Base-by-base conservation (phyloP, 2,329 filamentous ascomycete genomes). In the Aspergillus latus region DNA sequence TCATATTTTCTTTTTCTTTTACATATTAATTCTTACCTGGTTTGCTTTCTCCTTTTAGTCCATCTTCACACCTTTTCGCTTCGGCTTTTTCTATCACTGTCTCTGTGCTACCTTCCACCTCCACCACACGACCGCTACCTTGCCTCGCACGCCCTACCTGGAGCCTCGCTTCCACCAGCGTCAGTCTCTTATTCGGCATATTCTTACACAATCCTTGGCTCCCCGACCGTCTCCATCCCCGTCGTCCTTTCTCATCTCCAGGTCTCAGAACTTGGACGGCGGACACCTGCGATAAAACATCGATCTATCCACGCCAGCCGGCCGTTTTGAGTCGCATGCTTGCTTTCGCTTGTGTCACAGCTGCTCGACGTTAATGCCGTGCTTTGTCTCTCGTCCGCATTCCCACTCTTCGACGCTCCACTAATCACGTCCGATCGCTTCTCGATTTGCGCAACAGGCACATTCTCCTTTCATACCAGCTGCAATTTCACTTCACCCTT, bases 381-480 rank as follows among this genome's bases (percentile, higher is more conserved):
- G 65, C 66, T 67, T 70, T 65, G 71, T 72, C 65, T 69, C 64
- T 69, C 64, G 53, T 62, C 67, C 64, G 65, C 68, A 70, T 71
- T 72, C 68, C 62, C 66, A 70, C 66, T 62, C 51, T 64, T 66
- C 62, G 62, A 66, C 59, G 39, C 58, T 67, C 68, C 66, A 70
- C 70, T 71, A 67, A 70, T 70, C 61, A 65, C 63, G 62, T 54
- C 59, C 39, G 56, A 64, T 65, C 59, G 57, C 59, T 56, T 62
- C 58, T 64, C 53, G 37, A 59, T 65, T 64, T 63, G 62, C 64
- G 67, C 68, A 62, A 66, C 64, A 60, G 64, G 63, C 65, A 66
- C 69, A 72, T 72, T 73, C 71, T 66, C 67, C 61, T 63, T 56
- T 61, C 58, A 62, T 64, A 62, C 60, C 59, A 60, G 56, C 60